A percentile compares a stretch with the other conserved stretches of the same genome.
Conservation (phyloP, 2,329 filamentous ascomycete genomes). For the Orbilia oligospora region DNA sequence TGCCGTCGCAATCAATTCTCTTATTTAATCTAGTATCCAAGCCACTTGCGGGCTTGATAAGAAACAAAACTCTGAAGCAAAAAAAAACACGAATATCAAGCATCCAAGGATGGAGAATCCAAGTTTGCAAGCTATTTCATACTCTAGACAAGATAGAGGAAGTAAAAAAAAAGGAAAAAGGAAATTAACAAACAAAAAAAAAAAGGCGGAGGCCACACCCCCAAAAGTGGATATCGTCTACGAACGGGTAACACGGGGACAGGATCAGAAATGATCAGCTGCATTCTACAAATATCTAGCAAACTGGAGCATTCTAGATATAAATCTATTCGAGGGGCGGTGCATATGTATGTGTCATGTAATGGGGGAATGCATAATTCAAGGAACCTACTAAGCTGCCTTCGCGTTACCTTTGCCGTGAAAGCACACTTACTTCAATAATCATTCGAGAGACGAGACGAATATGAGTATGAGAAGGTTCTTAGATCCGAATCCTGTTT, state of each 20-base stretch:
- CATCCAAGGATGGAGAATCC: constrained; percentile 17
- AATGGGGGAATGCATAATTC: constrained; percentile 9
- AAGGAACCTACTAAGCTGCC: constrained; percentile 46
- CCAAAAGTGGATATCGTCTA: constrained; percentile 6
- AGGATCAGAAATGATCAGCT: constrained; percentile 6
- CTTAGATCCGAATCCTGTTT: constrained; percentile 6
- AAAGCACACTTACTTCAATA: constrained; percentile 40
- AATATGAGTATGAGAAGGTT: background rate
- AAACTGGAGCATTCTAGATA: constrained; percentile 9
- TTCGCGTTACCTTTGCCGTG: constrained; percentile 56
- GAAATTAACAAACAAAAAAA: background rate
- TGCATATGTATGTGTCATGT: constrained; percentile 11
- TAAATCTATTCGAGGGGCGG: background rate
- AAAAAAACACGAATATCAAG: background rate
- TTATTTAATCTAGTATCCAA: background rate
- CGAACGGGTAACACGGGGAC: constrained; percentile 12
- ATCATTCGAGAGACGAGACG: constrained; percentile 10
- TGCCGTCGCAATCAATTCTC: background rate
- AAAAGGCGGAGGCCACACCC: background rate
- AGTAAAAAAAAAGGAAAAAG: no score
- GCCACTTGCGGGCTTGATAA: no score
- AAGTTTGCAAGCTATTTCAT: constrained; percentile 2
- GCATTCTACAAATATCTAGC: constrained; percentile 14
- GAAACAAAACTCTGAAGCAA: background rate
- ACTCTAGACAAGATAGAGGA: no score